phyloP scores from a whole-genome alignment of 2,329 filamentous ascomycete species.

The Colletotrichum navitas region DNA sequence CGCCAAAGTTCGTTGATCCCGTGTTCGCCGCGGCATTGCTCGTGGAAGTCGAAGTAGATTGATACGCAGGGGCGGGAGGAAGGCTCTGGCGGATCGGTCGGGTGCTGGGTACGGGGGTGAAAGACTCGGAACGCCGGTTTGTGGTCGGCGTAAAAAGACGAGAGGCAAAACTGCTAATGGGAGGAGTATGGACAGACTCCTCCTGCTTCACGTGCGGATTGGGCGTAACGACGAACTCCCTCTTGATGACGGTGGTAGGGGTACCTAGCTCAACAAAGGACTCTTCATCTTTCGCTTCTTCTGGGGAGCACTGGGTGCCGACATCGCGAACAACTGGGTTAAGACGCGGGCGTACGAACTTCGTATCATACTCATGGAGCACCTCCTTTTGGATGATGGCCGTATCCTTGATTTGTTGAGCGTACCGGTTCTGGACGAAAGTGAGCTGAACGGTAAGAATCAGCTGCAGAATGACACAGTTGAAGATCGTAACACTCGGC shows the following conservation, averaged over 20 bases:
- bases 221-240: conserved; percentile 83
- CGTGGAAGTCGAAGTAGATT: conserved; percentile 46
- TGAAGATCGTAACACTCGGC: conserved; percentile 88
- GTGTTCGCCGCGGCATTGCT: conserved; percentile 43
- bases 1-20: conserved; percentile 64
- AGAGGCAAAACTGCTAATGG: conserved; percentile 33
- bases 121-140: conserved; percentile 52
- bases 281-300: conserved; percentile 55
- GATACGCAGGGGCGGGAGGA: conserved; percentile 47
- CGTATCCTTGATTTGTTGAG: conserved; percentile 87
- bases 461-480: conserved; percentile 80
- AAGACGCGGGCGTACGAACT: conserved; percentile 92
- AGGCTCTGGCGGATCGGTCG: conserved; percentile 53
- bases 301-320: conserved; percentile 78
- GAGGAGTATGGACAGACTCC: conserved; percentile 37
- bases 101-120: conserved; percentile 48
- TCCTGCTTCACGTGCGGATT: conserved; percentile 85
- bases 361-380: conserved; percentile 93
- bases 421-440: conserved; percentile 79
- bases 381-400: conserved; percentile 91
- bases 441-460: conserved; percentile 84
- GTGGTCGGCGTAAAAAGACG: conserved; percentile 41
- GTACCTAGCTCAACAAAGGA: conserved; percentile 64
- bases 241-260: conserved; percentile 74
- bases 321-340: conserved; percentile 83